Conservation (phyloP, 2,329 filamentous ascomycete species). For the Chrysoporthe cubensis region DNA sequence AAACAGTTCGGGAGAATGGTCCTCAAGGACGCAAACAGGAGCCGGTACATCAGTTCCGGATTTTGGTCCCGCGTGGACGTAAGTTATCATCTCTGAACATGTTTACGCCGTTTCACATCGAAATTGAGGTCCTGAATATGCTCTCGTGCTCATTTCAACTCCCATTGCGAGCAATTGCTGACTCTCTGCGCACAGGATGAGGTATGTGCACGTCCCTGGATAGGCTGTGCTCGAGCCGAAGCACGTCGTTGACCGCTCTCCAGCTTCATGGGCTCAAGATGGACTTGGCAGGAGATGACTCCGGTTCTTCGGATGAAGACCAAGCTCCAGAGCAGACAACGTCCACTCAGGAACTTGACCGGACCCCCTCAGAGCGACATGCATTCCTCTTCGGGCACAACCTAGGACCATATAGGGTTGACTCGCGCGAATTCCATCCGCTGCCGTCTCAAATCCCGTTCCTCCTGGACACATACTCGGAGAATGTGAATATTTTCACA, state of each 20-base stretch:
- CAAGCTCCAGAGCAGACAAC: slow-evolving; percentile 36
- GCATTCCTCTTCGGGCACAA: slow-evolving; percentile 57
- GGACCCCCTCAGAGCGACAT: slow-evolving; percentile 50
- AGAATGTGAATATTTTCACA: slow-evolving; percentile 53
- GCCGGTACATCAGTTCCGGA: slow-evolving; percentile 54
- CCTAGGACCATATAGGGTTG: slow-evolving; percentile 35
- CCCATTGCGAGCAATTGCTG: not conserved
- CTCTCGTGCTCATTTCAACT: not conserved
- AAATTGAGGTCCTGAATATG: too few species aligned
- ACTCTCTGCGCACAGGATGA: slow-evolving; percentile 5
- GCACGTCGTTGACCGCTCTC: slow-evolving; percentile 25
- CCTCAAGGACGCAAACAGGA: slow-evolving; percentile 46
- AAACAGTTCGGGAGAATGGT: slow-evolving; percentile 53
- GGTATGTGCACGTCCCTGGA: not conserved
- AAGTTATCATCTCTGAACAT: slow-evolving; percentile 25
- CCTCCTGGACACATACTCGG: slow-evolving; percentile 52
- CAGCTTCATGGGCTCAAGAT: slow-evolving; percentile 51
- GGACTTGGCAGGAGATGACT: slow-evolving; percentile 41
- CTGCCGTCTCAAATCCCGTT: slow-evolving; percentile 60
- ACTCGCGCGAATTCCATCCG: slow-evolving; percentile 50
- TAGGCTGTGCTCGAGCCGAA: too few species aligned
- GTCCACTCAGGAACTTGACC: slow-evolving; percentile 45
- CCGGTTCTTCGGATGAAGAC: slow-evolving; percentile 46
- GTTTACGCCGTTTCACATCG: too few species aligned
- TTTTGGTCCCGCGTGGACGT: slow-evolving; percentile 64